Evolutionary conservation across 306 rosid genomes (phyloP).

Genomic region (Bauhinia variegata): DNA sequence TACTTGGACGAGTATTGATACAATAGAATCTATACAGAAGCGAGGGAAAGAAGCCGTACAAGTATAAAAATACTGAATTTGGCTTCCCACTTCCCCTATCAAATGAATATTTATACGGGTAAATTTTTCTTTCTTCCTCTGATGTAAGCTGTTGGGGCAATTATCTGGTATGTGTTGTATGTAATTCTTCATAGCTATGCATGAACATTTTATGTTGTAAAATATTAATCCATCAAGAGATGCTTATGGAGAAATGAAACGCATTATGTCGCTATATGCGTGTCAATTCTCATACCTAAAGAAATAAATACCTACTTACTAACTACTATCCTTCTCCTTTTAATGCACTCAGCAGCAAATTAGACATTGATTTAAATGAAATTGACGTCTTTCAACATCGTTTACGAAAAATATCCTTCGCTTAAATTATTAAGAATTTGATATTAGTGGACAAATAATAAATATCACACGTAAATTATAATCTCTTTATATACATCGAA

Average conservation of each 20-base stretch:
- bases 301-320: conserved; percentile 27
- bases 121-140: conserved; percentile 1
- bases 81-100: conserved; percentile 26
- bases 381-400: too few relatives aligned
- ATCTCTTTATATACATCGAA: too few relatives aligned
- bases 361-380: too few relatives aligned
- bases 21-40: conserved; percentile 4
- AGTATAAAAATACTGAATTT: conserved; percentile 29
- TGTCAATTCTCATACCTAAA: conserved; percentile 39
- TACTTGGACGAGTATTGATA: conserved; percentile 79
- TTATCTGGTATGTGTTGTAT: neutral
- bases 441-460: too few relatives aligned
- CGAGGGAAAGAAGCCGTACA: conserved; percentile 33
- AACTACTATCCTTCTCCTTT: too few relatives aligned
- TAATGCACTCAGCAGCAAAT: too few relatives aligned
- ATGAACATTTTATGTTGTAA: too few relatives aligned
- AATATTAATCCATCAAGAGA: too few relatives aligned
- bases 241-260: too few relatives aligned
- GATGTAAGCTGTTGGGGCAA: conserved; percentile 4
- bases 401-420: too few relatives aligned
- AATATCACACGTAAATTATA: too few relatives aligned
- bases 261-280: neutral
- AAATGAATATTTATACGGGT: conserved; percentile 28
- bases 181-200: neutral
- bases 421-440: too few relatives aligned